Base-by-base conservation (phyloP, 805 yeast species). In the Hanseniaspora valbyensis region DNA sequence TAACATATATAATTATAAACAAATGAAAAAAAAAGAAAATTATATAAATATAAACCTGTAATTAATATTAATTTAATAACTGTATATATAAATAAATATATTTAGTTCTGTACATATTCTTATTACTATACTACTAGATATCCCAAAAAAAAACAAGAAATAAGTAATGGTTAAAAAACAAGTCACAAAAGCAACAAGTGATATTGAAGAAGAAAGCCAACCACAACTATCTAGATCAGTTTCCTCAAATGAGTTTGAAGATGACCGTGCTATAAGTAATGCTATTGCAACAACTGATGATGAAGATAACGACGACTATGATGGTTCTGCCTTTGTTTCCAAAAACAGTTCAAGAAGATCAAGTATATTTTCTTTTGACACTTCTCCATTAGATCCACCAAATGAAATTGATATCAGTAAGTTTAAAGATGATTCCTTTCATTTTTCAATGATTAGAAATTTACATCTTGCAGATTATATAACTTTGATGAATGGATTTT, bases 391-490 rank as follows among this genome's bases (percentile, higher is more conserved):
- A 56, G 89, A 87, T 10, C 81, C 84, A 41, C 90, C 92, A 9
- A 85, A 83, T 59, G 79, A 79, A 52, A 72, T 72, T 16, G 95
- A 90, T 64, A 81, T 86, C 59, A 72, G 75, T 54, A 85, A 81
- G 42, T 88, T 89, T 63, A 80, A 88, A 50, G 76, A 80, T 34
- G 97, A 90, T 66, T 74, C 74, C 43, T 75, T 95, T 61, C 96
- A 90, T 64, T 81, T 90, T 56, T 81, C 89, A 52, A 77, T 92
- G 76, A 69, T 92, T 52, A 72, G 95, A 61, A 82, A 83, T 59
- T 75, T 92, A 56, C 97, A 92, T 65, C 72, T 90, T 79, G 98
- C 98, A 5, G 98, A 92, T 66, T 87, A 81, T 69, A 92, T 92
- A 65, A 92, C 98, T 2, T 75, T 89, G 71, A 71, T 92, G 64